Evolutionary conservation across 768 basidiomycete species (phyloP), one percentile per base, ranked within the genome.

Genomic region (Panaeolus papilionaceus): DNA sequence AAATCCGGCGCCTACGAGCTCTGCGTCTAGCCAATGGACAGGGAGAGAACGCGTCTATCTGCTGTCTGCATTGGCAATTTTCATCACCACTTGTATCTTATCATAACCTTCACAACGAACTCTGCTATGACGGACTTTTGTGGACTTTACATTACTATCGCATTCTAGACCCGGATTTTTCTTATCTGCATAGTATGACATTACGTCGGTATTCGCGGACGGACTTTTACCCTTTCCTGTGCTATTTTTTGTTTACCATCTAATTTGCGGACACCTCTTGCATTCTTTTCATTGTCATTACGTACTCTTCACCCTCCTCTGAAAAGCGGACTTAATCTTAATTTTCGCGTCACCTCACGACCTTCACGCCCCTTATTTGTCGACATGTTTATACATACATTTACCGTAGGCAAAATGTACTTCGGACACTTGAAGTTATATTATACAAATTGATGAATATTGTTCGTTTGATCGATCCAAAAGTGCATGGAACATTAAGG

Each of bases 231-330:
- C 20, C 20, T 20, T 44, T 44, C 20, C 47, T 9, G 20, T 7
- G 12, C 26, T 8, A 51, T 18, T 23, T 20, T 18, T 18, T 51
- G 7, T 10, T 18, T 51, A 11, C 20, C 14, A 14, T 9, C 20
- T 51, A 58, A 33, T 58, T 18, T 8, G 6, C 54, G 64, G 64
- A 64, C 64, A 33, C 63, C 39, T 64, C 38, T 33, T 42, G 20
- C 38, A 23, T 38, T 18, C 45, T n/a, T 20, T 49, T 4, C 45
- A 23, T 45, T 47, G 10, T 26, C 14, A 4, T 26, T 49, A 49
- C 37, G 11, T 20, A 47, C 11, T 26, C 12, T 5, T 28, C 16
- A 40, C 38, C 20, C 16, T 20, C 45, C 42, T 18, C 18, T 18
- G 20, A 12, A 58, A 58, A 11, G 8, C 54, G 54, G 54, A 64